phyloP scores from a whole-genome alignment of 2,329 filamentous ascomycete species.

The Aspergillus awamori region DNA sequence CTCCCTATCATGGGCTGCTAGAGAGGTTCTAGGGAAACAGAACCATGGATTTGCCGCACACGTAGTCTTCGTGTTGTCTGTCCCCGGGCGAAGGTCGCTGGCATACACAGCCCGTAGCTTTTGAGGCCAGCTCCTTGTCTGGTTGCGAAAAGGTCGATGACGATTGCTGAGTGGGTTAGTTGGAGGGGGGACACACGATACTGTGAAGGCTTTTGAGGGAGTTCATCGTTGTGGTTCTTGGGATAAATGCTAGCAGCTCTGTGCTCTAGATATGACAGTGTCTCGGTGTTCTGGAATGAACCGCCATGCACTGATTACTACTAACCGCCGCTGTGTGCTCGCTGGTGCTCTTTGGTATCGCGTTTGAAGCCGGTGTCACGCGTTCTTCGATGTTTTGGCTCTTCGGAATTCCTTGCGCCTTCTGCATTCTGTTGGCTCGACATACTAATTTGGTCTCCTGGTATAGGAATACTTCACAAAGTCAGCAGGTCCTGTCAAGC shows the following conservation, averaged over 20 bases:
- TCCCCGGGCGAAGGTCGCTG: neutral
- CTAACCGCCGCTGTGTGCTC: conserved; percentile 60
- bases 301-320: conserved; percentile 38
- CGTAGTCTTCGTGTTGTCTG: neutral
- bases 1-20: conserved; percentile 1
- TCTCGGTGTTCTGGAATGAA: neutral
- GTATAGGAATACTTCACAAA: conserved; percentile 93
- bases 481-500: conserved; percentile 87
- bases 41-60: conserved; percentile 3
- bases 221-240: neutral
- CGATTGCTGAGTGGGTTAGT: neutral
- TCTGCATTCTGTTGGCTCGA: conserved; percentile 29
- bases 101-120: neutral
- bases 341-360: conserved; percentile 53
- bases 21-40: conserved; percentile 16
- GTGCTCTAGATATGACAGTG: neutral
- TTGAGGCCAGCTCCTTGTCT: neutral
- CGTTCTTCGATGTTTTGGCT: conserved; percentile 30
- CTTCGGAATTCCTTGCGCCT: conserved; percentile 28
- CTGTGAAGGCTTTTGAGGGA: neutral
- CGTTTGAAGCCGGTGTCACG: conserved; percentile 29
- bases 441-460: conserved; percentile 52
- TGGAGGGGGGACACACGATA: neutral
- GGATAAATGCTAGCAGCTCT: neutral
- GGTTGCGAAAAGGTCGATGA: neutral